Evolutionary conservation across 2,329 filamentous ascomycete species (phyloP).

Genomic region (Epichloe brachyelytri): DNA sequence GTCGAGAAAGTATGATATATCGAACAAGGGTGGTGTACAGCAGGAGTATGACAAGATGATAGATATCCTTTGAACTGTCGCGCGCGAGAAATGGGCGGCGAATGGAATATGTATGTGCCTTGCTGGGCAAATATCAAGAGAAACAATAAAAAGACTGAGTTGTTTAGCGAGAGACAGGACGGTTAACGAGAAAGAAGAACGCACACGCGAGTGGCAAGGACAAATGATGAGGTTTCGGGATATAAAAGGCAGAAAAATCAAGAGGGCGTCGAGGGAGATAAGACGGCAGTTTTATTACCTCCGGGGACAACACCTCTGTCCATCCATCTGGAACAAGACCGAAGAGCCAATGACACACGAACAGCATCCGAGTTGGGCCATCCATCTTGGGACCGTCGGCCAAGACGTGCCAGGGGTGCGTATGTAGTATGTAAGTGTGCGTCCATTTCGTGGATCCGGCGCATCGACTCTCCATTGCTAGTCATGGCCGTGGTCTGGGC

Average conservation of each 20-base stretch:
- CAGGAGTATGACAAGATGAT: background rate
- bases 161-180: constrained; percentile 2
- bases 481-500: background rate
- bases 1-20: background rate
- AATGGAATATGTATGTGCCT: constrained; percentile 1
- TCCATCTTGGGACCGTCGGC: background rate
- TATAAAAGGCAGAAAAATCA: background rate
- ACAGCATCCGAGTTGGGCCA: background rate
- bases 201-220: background rate
- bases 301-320: background rate
- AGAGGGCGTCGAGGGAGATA: background rate
- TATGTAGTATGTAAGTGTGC: background rate
- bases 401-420: background rate
- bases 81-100: background rate
- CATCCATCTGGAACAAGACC: background rate
- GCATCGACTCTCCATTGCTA: background rate
- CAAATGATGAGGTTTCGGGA: background rate
- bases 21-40: too few relatives aligned
- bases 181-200: background rate
- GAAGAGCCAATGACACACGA: constrained; percentile 1
- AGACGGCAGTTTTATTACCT: constrained; percentile 1
- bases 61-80: background rate
- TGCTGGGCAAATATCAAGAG: background rate
- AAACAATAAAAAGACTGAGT: background rate
- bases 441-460: background rate